Conservation (phyloP, 202 grass and related monocot genomes). For the Bolboschoenoplectus hybrid region DNA sequence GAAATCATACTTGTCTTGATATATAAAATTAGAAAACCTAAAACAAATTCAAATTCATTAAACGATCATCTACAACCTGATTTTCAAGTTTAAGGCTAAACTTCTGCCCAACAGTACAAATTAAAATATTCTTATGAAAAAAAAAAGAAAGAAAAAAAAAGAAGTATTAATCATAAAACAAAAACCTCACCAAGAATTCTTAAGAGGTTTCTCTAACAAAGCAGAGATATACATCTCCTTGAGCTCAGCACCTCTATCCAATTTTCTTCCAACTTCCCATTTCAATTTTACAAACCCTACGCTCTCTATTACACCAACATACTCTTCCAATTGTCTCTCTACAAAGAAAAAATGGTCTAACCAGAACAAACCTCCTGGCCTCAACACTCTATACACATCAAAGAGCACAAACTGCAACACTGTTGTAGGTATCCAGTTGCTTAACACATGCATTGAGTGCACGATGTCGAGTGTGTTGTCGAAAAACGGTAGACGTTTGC, state of each 20-base stretch:
- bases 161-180: background rate
- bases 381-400: conserved; percentile 56
- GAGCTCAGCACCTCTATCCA: conserved; percentile 49
- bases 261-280: conserved; percentile 52
- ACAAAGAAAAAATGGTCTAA: conserved; percentile 59
- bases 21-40: background rate
- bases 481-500: conserved; percentile 54
- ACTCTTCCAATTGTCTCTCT: conserved; percentile 46
- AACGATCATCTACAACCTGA: background rate
- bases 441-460: conserved; percentile 57
- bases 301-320: conserved; percentile 47
- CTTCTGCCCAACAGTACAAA: background rate
- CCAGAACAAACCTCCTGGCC: conserved; percentile 57
- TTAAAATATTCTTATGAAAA: background rate
- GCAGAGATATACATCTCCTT: conserved; percentile 56
- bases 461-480: conserved; percentile 63
- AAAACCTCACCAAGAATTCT: conserved; percentile 46
- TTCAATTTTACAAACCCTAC: conserved; percentile 45
- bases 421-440: conserved; percentile 48
- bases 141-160: background rate
- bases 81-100: background rate
- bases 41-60: background rate
- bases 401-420: conserved; percentile 52
- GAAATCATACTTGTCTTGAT: background rate
- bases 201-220: conserved; percentile 51